Conservation (phyloP, 495 filamentous ascomycete genomes). For the Aspergillus cavernicola region DNA sequence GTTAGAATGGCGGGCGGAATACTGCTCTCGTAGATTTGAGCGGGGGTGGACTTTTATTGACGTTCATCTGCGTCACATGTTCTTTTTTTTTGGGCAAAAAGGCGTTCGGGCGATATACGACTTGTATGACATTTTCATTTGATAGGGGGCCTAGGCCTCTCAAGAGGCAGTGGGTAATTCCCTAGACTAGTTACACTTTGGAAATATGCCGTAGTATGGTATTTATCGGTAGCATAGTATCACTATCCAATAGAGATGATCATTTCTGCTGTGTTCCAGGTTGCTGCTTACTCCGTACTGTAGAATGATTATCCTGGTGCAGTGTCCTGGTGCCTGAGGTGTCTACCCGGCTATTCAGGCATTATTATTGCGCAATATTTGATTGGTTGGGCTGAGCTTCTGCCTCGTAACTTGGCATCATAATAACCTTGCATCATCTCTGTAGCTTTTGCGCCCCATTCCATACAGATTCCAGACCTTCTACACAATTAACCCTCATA, state of each 20-base stretch:
- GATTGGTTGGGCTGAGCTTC: not conserved
- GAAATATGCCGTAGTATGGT: slow-evolving; percentile 11
- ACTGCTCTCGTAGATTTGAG: slow-evolving; percentile 10
- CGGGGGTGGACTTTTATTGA: slow-evolving; percentile 11
- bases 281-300: no score
- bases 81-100: slow-evolving; percentile 15
- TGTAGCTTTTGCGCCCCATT: no score
- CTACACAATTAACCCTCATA: no score
- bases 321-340: no score
- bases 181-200: slow-evolving; percentile 18
- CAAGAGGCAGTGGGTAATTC: slow-evolving; percentile 1
- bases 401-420: not conserved
- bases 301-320: no score
- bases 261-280: not conserved
- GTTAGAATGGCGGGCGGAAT: slow-evolving; percentile 5
- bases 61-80: slow-evolving; percentile 9
- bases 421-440: no score
- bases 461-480: no score
- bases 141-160: slow-evolving; percentile 8
- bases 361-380: no score
- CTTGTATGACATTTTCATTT: slow-evolving; percentile 23
- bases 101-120: slow-evolving; percentile 28
- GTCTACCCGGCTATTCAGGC: no score
- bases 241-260: slow-evolving; percentile 8
- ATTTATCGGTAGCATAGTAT: slow-evolving; percentile 13